Conservation (phyloP, 192 early-diverging fungal species). For the Podila horticola region DNA sequence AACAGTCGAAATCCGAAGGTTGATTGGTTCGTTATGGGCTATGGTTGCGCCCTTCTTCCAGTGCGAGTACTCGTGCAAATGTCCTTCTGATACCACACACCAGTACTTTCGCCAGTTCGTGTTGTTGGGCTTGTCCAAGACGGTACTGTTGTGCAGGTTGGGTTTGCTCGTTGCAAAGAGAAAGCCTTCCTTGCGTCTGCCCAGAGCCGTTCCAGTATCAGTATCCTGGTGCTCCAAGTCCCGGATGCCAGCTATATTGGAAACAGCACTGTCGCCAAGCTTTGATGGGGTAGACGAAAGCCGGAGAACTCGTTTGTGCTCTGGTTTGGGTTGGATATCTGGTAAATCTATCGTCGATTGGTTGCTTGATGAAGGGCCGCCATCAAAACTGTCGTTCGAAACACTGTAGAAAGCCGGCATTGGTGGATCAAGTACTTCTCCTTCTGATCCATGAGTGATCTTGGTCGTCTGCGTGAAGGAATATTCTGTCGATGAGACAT, state of each 20-base stretch:
- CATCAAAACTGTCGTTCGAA: neutral
- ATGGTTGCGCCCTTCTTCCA: constrained; percentile 67
- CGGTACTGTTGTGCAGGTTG: constrained; percentile 33
- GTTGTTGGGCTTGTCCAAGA: constrained; percentile 40
- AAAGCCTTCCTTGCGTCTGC: constrained; percentile 67
- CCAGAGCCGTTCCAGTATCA: constrained; percentile 44
- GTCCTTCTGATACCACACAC: constrained; percentile 72
- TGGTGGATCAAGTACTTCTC: neutral
- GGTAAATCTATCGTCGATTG: neutral
- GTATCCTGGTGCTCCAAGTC: constrained; percentile 69
- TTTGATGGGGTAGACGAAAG: constrained; percentile 1
- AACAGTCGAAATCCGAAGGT: constrained; percentile 75
- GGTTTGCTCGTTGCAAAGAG: constrained; percentile 66
- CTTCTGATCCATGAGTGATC: neutral
- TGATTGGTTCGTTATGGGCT: constrained; percentile 64
- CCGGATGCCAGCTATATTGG: constrained; percentile 66
- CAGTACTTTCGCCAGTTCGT: constrained; percentile 56
- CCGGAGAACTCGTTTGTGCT: neutral
- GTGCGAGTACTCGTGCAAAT: constrained; percentile 71
- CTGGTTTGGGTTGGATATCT: neutral
- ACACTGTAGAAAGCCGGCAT: neutral
- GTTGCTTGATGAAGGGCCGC: neutral
- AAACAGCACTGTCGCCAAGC: neutral
- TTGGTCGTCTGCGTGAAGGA: neutral
- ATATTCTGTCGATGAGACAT: neutral